Evolutionary conservation across 805 yeast genomes (phyloP), one percentile per base, ranked within the genome.

Genomic region (Danielozyma ontarioensis): DNA sequence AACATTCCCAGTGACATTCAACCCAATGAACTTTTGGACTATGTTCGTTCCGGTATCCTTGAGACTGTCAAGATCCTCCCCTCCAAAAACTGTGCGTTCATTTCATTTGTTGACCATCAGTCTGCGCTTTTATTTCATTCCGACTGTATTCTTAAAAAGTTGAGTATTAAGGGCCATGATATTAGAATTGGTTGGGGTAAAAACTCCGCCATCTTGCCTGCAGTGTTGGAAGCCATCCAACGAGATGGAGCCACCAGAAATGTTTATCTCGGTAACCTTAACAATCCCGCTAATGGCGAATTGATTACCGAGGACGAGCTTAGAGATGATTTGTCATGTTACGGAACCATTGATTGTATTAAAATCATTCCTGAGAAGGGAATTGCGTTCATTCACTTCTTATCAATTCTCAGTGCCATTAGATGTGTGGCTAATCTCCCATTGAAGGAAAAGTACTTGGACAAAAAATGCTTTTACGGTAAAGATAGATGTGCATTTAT

Each of bases 401-500:
- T 89, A 37, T 78, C 90, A 12, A 87, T 90, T 32, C 61, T 83
- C 32, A 74, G 85, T 35, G 97, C 97, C n/a, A 79, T 88, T 29
- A 75, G 81, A 57, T 88, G 84, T 38, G 96, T 88, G 28, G 77
- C 83, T 31, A 76, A 76, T 37, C 67, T 93, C 35, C 84, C 90
- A 1, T 63, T 74, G 21, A 60, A 68, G 30, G 79, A 78, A 25
- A 79, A 78, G 49, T 90, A 88, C 67, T 66, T 72, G 36, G 82
- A 79, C 43, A 78, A 83, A 37, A 86, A 85, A 57, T 83, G 94
- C 27, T 85, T 77, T 49, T 89, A 86, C 52, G 97, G 97, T 40
- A 89, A 88, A 57, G 97, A 90, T 59, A 72, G 97, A 59, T 85
- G 93, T 65, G 96, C 96, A 2, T 87, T 87, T 50, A 85, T 90